These are phyloP conservation scores for Novakomyces olei DNA, from an alignment of 805 yeast species.

Conservation along the genomic window DNA sequence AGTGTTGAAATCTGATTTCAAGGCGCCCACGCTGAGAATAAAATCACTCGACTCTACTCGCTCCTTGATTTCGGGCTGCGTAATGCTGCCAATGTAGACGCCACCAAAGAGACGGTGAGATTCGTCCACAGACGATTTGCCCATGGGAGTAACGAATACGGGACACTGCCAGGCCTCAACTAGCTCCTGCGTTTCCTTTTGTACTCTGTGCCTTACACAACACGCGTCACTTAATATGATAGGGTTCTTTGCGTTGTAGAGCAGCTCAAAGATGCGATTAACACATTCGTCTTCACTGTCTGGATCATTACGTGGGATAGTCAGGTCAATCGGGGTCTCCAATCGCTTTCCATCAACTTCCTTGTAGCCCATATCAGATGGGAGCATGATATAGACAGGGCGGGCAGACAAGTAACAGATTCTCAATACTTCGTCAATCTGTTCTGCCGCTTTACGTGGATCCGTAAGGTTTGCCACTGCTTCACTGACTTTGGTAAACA, in stretches of 20 bases:
- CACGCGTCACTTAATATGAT: slow-evolving; percentile 51
- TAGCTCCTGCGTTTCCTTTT: slow-evolving; percentile 26
- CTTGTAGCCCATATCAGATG: slow-evolving; percentile 7
- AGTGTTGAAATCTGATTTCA: slow-evolving; percentile 43
- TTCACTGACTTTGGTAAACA: slow-evolving; percentile 29
- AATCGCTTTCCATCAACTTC: slow-evolving; percentile 17
- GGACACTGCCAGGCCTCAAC: slow-evolving; percentile 27
- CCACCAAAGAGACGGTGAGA: slow-evolving; percentile 43
- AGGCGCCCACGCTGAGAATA: slow-evolving; percentile 47
- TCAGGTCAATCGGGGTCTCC: slow-evolving; percentile 15
- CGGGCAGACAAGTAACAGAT: slow-evolving; percentile 11
- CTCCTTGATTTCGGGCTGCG: slow-evolving; percentile 26
- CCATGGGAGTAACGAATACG: slow-evolving; percentile 41
- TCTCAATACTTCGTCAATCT: slow-evolving; percentile 46
- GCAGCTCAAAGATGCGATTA: slow-evolving; percentile 25
- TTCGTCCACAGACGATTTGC: slow-evolving; percentile 57
- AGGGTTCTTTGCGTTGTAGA: slow-evolving; percentile 36
- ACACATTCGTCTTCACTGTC: slow-evolving; percentile 35
- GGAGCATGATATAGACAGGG: slow-evolving; percentile 16
- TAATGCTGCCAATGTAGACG: slow-evolving; percentile 42
- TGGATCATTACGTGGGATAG: slow-evolving; percentile 12
- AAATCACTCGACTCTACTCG: slow-evolving; percentile 39
- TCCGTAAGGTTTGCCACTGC: slow-evolving; percentile 28
- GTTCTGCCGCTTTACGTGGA: slow-evolving; percentile 27
- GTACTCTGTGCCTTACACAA: slow-evolving; percentile 36